Evolutionary conservation across 441 rosid species (phyloP), one percentile per base, ranked within the genome.

Genomic region (Adansonia gregorii): DNA sequence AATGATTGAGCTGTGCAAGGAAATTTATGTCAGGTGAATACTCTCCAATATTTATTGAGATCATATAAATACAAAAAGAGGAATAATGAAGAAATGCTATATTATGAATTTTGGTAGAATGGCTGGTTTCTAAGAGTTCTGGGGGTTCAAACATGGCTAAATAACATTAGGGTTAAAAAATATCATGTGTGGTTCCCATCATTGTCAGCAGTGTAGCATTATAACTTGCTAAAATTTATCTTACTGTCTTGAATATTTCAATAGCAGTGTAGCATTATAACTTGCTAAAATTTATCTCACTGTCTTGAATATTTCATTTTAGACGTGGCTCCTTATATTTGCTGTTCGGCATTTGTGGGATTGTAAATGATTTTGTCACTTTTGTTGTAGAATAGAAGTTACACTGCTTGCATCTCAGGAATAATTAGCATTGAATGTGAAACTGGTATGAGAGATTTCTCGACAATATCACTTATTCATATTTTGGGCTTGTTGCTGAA

Each of bases 61-160:
- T 15, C 19, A 52, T 52, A 8, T 52, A 1, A 52, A 52, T 14
- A 52, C 7, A 4, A 52, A 52, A 12, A 4, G 55, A 6, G 55
- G 15, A 51, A 51, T 12, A 51, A 14, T 14, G 17, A 14, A 51
- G 55, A 3, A 51, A 51, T 51, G 17, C 6, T 14, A 3, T 49
- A 3, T 20, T 67, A 8, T 48, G 55, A 46, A 67, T 48, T 27
- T 27, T 68, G 41, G 19, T 22, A 27, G 73, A 22, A 46, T 8
- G 41, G 2, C 58, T 68, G 12, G 39, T 6, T 46, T 22, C 8
- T 22, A 24, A 6, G n/a, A 49, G 20, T 48, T 48, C 31, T 43
- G 73, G 39, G 22, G 17, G 56, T 68, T 68, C 73, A 68, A 68
- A 68, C 58, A 68, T 68, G 73, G 39, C 58, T 20, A 15, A 19